Evolutionary conservation across 1,139 yeast species (phyloP), one percentile per base, ranked within the genome.

Genomic region (Blastobotrys persicus): DNA sequence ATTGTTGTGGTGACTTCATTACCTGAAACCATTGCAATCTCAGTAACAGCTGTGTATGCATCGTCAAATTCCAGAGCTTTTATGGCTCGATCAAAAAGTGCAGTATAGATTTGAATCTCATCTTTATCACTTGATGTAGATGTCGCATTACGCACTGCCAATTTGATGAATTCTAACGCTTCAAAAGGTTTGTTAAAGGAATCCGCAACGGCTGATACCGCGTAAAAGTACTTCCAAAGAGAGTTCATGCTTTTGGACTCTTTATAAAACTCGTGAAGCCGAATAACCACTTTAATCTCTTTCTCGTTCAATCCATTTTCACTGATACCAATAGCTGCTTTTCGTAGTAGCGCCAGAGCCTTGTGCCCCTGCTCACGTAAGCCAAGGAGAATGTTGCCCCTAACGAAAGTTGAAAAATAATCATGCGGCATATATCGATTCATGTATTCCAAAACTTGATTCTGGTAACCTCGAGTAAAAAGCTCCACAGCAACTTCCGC

Each of bases 11-110:
- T 23, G 32, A 13, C n/a, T 35, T 28, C 9, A 23, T 17, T 3
- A 31, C 20, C n/a, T 16, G 32, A 1, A 42, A 38, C 4, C 33
- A 50, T 41, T 19, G 54, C 46, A 13, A 64, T 51, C 47, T 63
- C 66, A 12, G 54, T 55, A 31, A 65, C 20, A 3, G 70, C 69
- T 14, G 57, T 55, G 49, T 68, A 68, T 2, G 69, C 71, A 19
- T 59, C 59, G 31, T 60, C 61, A 41, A 55, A 59, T 31, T 56
- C 56, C 28, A 59, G 55, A 2, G 56, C 50, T 4, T 48, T 44
- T 5, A 64, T 44, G 1, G 66, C 61, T 17, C 54, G 47, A 2
- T 55, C 55, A 48, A 66, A 62, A 43, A 62, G 44, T 12, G 53
- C 45, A 14, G 38, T 48, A 40, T 53, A 54, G 16, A 56, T 45